These are phyloP conservation scores for Cladobotryum protrusum DNA, from an alignment of 2,329 filamentous ascomycete genomes.

Conservation along the genomic window DNA sequence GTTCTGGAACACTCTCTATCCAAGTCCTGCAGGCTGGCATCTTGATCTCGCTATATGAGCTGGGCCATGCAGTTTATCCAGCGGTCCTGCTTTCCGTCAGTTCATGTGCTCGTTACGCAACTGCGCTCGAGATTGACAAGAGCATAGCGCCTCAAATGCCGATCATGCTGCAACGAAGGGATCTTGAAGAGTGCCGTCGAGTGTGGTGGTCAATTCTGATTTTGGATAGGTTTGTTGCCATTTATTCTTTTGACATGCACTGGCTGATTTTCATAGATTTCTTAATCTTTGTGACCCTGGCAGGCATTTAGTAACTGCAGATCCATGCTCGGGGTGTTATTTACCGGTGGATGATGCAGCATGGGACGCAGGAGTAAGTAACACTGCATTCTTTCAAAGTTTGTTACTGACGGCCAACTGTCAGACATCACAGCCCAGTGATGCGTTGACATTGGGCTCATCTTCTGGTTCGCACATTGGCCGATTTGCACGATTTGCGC, in stretches of 20 bases:
- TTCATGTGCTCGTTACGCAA: constrained; percentile 12
- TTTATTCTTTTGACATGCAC: background rate
- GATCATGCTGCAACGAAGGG: background rate
- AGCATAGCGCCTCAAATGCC: constrained; percentile 1
- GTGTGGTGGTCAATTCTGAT: constrained; percentile 14
- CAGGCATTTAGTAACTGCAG: constrained; percentile 12
- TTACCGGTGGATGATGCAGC: too few relatives aligned
- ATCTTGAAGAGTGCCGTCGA: constrained; percentile 13
- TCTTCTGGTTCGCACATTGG: constrained; percentile 9
- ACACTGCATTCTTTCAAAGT: too few relatives aligned
- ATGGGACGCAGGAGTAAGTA: too few relatives aligned
- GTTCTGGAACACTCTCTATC: constrained; percentile 9
- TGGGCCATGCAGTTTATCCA: constrained; percentile 12
- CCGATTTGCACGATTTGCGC: constrained; percentile 14
- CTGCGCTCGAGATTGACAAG: constrained; percentile 8
- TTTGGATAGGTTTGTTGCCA: constrained; percentile 11
- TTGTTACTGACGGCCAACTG: background rate
- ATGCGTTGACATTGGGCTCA: constrained; percentile 6
- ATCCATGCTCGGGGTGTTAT: constrained; percentile 3
- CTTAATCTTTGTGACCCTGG: constrained; percentile 7
- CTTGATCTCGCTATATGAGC: constrained; percentile 9
- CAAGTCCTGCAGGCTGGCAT: constrained; percentile 12
- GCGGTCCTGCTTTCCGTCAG: constrained; percentile 11
- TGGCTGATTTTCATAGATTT: constrained; percentile 1
- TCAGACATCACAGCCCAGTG: background rate